Evolutionary conservation across 352 stramenopile species (phyloP), one percentile per base, ranked within the genome.

Genomic region (Phytophthora pini): DNA sequence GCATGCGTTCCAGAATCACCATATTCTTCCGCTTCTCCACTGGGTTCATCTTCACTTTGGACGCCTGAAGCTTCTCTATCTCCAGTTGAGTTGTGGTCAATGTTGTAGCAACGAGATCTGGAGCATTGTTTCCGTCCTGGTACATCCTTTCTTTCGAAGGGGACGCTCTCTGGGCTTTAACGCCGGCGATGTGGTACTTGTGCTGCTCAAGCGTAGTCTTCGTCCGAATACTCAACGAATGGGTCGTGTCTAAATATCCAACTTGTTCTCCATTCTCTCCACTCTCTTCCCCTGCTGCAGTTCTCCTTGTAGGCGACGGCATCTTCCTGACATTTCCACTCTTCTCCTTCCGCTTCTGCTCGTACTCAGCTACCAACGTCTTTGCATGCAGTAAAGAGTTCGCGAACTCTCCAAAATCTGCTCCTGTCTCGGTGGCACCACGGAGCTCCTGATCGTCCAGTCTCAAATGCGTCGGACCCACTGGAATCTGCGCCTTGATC

Each of bases 1-100:
- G 82, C 86, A 94, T 93, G 13, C 82, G 84, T 7, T 80, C 52
- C 10, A 93, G 76, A 52, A 94, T 92, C 29, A 53, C 79, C 52
- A 82, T 65, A 57, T 94, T 94, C 45, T 80, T 80, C 5, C 79
- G 70, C 59, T 74, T 74, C 38, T 92, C 84, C 0, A 71, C 73
- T 1, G 81, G 70, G 0, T 71, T 72, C 78, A 94, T 93, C 15
- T 13, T 36, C 31, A 27, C 9, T 48, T 31, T 48, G 0, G 13
- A 26, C 4, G 13, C 20, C 38, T 68, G 61, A 13, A 46, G 22
- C 29, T 43, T 50, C 46, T 29, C 34, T 36, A 46, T n/a, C 11
- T 31, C 48, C 36, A 26, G 11, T 31, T 32, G 22, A 2, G 43
- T 34, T 20, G 17, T 20, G 17, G 17, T 20, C 17, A 20, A 20